Percentiles rank a stretch among this genome's conserved stretches.
phyloP scores from a whole-genome alignment of 805 yeast genomes.

The Ogataea methanolica region DNA sequence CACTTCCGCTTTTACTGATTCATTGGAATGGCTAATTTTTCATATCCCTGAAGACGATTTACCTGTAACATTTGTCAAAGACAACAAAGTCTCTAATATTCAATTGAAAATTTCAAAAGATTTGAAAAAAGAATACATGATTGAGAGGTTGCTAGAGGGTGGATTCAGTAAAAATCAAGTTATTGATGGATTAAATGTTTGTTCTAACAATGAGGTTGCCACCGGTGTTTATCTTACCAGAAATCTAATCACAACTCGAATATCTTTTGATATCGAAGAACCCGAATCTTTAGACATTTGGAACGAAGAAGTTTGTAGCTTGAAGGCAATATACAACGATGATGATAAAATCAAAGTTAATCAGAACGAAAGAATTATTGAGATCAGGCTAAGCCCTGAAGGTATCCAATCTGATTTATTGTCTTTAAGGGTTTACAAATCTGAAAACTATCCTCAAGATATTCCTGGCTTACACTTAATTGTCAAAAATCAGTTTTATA shows the following conservation, averaged over 20 bases:
- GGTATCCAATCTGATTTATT: constrained; percentile 28
- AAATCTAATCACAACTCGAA: constrained; percentile 24
- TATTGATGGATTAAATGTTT: constrained; percentile 39
- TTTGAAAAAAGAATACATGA: constrained; percentile 49
- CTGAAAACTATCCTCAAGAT: constrained; percentile 55
- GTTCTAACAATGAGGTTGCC: constrained; percentile 40
- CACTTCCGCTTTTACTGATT: constrained; percentile 42
- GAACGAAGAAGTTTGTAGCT: constrained; percentile 71
- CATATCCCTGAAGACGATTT: constrained; percentile 94
- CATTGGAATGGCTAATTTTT: constrained; percentile 74
- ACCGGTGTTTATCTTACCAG: constrained; percentile 50
- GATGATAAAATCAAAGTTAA: constrained; percentile 35
- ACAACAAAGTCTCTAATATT: constrained; percentile 52
- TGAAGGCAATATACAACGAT: constrained; percentile 48
- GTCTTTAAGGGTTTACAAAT: constrained; percentile 37
- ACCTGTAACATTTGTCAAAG: constrained; percentile 59
- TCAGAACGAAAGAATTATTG: constrained; percentile 27
- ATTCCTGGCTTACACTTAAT: constrained; percentile 66
- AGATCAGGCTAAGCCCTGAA: constrained; percentile 30
- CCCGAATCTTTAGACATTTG: constrained; percentile 40
- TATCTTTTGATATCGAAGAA: constrained; percentile 6
- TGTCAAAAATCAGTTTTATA: constrained; percentile 37
- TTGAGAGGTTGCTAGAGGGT: constrained; percentile 54
- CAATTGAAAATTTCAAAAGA: constrained; percentile 51
- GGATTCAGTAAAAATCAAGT: constrained; percentile 72